Evolutionary conservation across 106 monocot species (phyloP).

Genomic region (Alisma plantagoaquatica): DNA sequence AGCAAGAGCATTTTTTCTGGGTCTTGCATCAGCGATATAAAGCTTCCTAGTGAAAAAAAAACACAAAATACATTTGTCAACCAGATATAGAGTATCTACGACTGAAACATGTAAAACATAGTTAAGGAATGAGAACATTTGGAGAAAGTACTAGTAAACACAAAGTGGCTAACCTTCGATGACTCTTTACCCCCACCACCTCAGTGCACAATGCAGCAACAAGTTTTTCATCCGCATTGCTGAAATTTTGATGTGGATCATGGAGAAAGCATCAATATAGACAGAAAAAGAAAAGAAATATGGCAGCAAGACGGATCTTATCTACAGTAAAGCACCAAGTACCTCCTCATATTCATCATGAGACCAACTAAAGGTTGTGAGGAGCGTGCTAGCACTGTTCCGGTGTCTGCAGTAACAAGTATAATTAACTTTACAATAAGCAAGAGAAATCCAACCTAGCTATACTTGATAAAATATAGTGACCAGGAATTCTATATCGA

Average conservation of each 20-base stretch:
- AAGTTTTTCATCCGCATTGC: conserved; percentile 96
- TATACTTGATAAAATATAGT: conserved; percentile 1
- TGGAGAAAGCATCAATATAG: neutral
- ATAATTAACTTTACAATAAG: too few species aligned
- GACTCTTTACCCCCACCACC: conserved; percentile 20
- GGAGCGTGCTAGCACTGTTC: conserved; percentile 92
- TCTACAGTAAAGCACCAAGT: conserved; percentile 1
- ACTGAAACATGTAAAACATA: neutral
- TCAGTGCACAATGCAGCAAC: conserved; percentile 77
- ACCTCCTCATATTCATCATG: conserved; percentile 88
- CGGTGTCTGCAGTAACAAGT: conserved; percentile 57
- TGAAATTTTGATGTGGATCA: conserved; percentile 36
- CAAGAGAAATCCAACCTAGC: too few species aligned
- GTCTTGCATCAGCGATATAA: conserved; percentile 97
- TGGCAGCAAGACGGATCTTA: neutral
- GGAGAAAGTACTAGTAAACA: too few species aligned
- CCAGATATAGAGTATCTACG: too few species aligned
- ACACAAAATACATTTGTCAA: too few species aligned
- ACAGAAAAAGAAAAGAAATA: neutral
- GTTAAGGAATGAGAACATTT: neutral
- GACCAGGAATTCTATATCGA: conserved; percentile 7
- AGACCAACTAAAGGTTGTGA: conserved; percentile 94
- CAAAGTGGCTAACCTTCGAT: conserved; percentile 38
- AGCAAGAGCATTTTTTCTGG: conserved; percentile 93
- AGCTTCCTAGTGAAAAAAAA: conserved; percentile 46